Evolutionary conservation across 768 basidiomycete species (phyloP).

Genomic region (Ephemerocybe angulata): DNA sequence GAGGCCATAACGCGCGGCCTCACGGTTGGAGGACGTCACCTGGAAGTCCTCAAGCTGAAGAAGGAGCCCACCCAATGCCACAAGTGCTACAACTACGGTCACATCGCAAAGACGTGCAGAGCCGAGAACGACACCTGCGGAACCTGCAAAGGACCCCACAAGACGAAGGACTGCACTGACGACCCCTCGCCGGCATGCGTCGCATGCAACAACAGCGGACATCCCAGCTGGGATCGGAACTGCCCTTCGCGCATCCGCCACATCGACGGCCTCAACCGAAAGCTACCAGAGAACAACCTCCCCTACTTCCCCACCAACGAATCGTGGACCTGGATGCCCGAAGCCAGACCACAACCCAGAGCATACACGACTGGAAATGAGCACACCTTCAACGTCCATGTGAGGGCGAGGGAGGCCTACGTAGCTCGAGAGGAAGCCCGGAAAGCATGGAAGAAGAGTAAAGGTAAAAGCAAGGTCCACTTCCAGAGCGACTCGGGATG

Average conservation of each 20-base stretch:
- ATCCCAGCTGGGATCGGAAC: slow-evolving; percentile 14
- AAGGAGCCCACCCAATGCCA: slow-evolving; percentile 16
- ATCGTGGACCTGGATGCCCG: slow-evolving; percentile 15
- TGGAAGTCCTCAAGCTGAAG: slow-evolving; percentile 9
- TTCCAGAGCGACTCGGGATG: too few species aligned
- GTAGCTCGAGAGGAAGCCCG: neutral
- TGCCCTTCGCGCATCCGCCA: slow-evolving; percentile 19
- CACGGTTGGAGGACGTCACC: neutral
- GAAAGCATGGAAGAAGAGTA: neutral
- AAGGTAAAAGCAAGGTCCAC: too few species aligned
- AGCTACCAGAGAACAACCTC: slow-evolving; percentile 16
- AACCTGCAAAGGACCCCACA: slow-evolving; percentile 8
- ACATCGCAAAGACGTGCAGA: slow-evolving; percentile 15
- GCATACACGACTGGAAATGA: neutral
- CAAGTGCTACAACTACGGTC: slow-evolving; percentile 20
- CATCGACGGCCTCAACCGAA: slow-evolving; percentile 5
- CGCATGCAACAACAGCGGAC: neutral
- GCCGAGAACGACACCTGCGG: slow-evolving; percentile 12
- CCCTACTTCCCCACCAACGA: slow-evolving; percentile 18
- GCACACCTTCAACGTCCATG: neutral
- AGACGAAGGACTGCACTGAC: slow-evolving; percentile 4
- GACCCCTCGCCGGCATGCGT: neutral
- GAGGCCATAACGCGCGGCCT: slow-evolving; percentile 10
- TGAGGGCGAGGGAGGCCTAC: neutral
- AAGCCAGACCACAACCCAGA: neutral